Evolutionary conservation across 257 asterid genomes (phyloP), one percentile per base, ranked within the genome.

Genomic region (Fraxinus anomala): DNA sequence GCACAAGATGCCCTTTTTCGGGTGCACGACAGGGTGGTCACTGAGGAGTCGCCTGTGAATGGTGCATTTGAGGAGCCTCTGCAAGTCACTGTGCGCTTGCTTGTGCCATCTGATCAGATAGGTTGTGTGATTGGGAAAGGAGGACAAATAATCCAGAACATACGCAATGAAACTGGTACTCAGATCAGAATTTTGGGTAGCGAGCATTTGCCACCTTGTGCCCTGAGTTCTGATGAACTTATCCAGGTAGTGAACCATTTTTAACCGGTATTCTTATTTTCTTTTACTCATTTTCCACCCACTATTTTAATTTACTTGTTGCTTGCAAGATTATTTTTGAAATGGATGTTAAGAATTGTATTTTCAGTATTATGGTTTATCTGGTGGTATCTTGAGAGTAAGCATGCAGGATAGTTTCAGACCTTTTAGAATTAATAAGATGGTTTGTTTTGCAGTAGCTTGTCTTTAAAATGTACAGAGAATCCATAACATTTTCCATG

Each of bases 161-260:
- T 87, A 36, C 90, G 90, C 75, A 87, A 78, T 76, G 90, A 90
- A 82, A 92, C 96, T 51, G 88, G 83, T 67, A 91, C 98, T 34
- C 98, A 91, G 85, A 84, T 94, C 73, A 94, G 94, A 73, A 88
- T 94, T 49, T 81, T 91, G 76, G 90, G 94, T 76, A 89, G 90
- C 21, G 97, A 91, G 73, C 94, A 94, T 85, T 82, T 94, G 79
- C 98, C 98, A 0, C 97, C 97, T 51, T 94, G 98, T 88, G 97
- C 97, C 77, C 77, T 94, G 72, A 82, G 87, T 78, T 83, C 98
- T 16, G 98, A 94, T 76, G 98, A 92, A 82, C 86, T 94, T 73
- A 83, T 94, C 76, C 97, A 91, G 98, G 98, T 94, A 82, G 33
- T 33, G 37, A 10, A 16, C 30, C 42, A 0, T 42, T 33, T 36